Conservation (phyloP, 1,284 basidiomycete species). For the Ustilago crameri region DNA sequence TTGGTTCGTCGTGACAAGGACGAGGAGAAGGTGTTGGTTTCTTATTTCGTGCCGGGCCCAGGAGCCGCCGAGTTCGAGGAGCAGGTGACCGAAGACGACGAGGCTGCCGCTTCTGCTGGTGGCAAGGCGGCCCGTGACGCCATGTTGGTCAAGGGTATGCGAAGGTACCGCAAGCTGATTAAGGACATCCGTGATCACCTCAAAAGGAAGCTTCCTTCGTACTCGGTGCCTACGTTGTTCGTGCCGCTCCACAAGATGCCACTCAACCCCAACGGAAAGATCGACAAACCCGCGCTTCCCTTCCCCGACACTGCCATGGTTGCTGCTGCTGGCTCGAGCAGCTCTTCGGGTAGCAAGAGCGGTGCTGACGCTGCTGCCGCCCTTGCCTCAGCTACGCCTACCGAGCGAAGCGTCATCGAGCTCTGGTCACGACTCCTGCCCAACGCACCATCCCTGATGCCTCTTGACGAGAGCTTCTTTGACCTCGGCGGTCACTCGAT, state of each 20-base stretch:
- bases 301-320: constrained; percentile 94
- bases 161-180: constrained; percentile 77
- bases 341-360: constrained; percentile 14
- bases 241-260: constrained; percentile 96
- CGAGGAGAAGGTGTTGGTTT: constrained; percentile 98
- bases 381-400: constrained; percentile 72
- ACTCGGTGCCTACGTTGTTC: constrained; percentile 70
- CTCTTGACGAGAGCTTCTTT: constrained; percentile 95
- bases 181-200: constrained; percentile 89
- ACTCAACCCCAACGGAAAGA: constrained; percentile 97
- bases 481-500: constrained; percentile 99
- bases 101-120: constrained; percentile 66
- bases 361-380: constrained; percentile 26
- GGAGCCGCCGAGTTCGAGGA: constrained; percentile 77
- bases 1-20: constrained; percentile 97
- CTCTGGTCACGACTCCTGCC: constrained; percentile 86
- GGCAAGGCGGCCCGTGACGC: constrained; percentile 44
- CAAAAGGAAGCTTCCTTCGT: constrained; percentile 92
- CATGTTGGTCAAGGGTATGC: constrained; percentile 61
- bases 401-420: constrained; percentile 80
- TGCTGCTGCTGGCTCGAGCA: constrained; percentile 59
- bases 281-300: constrained; percentile 97
- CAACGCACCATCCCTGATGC: constrained; percentile 80
- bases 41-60: constrained; percentile 94
- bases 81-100: constrained; percentile 70